Evolutionary conservation across 345 rosid species (phyloP), one percentile per base, ranked within the genome.

Genomic region (Eucalyptus albens): DNA sequence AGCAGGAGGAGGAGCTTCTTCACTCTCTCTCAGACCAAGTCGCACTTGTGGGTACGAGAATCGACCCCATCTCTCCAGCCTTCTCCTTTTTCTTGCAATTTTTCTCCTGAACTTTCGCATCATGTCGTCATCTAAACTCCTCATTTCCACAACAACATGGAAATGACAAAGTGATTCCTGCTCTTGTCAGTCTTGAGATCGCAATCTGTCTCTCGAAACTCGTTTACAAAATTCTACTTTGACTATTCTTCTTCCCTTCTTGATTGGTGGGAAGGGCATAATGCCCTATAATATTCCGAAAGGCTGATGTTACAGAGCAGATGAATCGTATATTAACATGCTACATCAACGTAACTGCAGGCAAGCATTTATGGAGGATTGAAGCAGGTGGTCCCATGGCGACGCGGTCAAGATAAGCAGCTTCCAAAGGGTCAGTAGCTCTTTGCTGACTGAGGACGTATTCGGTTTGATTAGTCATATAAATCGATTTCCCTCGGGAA

Each of bases 341-440:
- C 42, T 21, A 62, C 50, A 59, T 50, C 29, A 67, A 51, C 77
- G 45, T 53, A 11, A 88, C 21, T 90, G 94, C 94, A 96, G 99
- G 92, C 92, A 62, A 94, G 89, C 92, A 92, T 97, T 60, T 93
- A 91, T 88, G 93, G 92, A 88, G 91, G 94, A 88, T 89, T 95
- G 33, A 95, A 93, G 91, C 96, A 94, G 92, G 95, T 90, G 94
- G 94, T 93, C 86, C 95, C 95, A 45, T 91, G 97, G 97, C 92
- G 92, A 89, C 95, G 96, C n/a, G 86, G 91, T 88, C 91, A 91
- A 90, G 86, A 88, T 60, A 92, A 87, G 49, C 59, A 69, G 17
- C 77, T 69, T 27, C 51, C 40, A 31, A 72, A 47, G 55, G 53
- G 42, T 49, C 85, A 40, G 7, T 77, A 77, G 29, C 85, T 77